Conservation (phyloP, 257 asterid genomes). For the Nicotiana otophora region DNA sequence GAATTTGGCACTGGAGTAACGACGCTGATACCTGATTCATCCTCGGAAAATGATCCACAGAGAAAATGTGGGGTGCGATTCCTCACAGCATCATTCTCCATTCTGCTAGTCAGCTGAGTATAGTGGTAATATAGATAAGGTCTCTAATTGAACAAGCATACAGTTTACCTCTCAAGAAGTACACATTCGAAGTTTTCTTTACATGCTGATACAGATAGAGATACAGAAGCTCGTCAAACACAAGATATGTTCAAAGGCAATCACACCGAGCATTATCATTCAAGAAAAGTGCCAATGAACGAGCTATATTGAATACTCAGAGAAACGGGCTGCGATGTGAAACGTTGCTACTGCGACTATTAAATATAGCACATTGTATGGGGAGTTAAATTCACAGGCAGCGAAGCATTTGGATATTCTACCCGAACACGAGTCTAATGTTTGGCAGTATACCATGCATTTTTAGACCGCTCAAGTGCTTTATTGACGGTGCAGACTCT, state of each 20-base stretch:
- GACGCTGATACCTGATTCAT: conserved; percentile 43
- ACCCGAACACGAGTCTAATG: conserved; percentile 86
- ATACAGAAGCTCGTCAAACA: not conserved
- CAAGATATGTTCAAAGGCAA: not conserved
- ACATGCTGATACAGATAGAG: not conserved
- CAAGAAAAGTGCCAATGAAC: not conserved
- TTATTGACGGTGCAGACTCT: conserved; percentile 87
- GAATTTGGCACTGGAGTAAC: conserved; percentile 39
- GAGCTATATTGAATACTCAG: not conserved
- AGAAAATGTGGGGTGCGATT: conserved; percentile 59
- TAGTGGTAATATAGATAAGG: conserved; percentile 2
- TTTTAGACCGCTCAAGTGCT: conserved; percentile 84
- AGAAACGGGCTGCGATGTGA: conserved; percentile 65
- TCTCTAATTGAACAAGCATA: not conserved
- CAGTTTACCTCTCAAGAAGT: not conserved
- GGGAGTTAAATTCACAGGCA: conserved; percentile 62
- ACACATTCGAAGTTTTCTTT: not conserved
- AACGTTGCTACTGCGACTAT: conserved; percentile 74
- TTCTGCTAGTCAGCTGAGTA: conserved; percentile 52
- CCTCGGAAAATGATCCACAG: conserved; percentile 72
- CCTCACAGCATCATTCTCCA: conserved; percentile 51
- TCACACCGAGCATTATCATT: not conserved
- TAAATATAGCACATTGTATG: conserved; percentile 72
- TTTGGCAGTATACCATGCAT: conserved; percentile 64
- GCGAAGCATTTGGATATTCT: conserved; percentile 70